Evolutionary conservation across 495 filamentous ascomycete species (phyloP), one percentile per base, ranked within the genome.

Genomic region (Talaromyces liani): DNA sequence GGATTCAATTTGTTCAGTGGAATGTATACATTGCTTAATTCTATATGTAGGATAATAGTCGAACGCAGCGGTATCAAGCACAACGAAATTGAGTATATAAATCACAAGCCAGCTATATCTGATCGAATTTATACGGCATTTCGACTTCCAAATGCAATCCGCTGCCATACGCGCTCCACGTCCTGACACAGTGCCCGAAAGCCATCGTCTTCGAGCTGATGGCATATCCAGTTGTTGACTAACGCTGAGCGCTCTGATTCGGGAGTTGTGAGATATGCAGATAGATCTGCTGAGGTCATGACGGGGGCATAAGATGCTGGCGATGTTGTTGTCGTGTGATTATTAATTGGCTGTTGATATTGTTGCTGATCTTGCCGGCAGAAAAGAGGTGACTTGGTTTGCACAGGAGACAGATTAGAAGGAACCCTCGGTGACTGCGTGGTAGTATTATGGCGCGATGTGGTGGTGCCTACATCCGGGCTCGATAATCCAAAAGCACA

Each of bases 151-250:
- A 80, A 67, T 16, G 72, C 74, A 65, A 81, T 73, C 25, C 79
- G 75, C 55, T 64, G 69, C 78, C 79, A 82, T 8, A 73, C 68
- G 1, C 67, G 70, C 61, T 84, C 78, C 0, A 82, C 67, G 71
- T 80, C 79, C 55, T 75, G 68, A 33, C 73, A 77, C 12, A 84
- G 68, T 45, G 71, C 65, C 27, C 74, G 60, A 45, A 84, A 84
- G 4, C 65, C 68, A 31, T 80, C 76, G 54, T 84, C 77, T 33
- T 79, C 67, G 2, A 82, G 63, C 54, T 77, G 72, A 27, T 74
- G 70, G 45, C 74, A 77, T 58, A 84, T 77, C 77, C 76, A 76
- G 10, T 73, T 73, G 29, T 80, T 72, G 18, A 84, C 64, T 4
- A 72, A 68, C 5, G 62, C 69, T 27, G 65, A 67, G 18, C 79